Percentiles rank a stretch among this genome's conserved stretches.
Conservation (phyloP, 352 stramenopile genomes). For the Salisapilia sapeloensis region DNA sequence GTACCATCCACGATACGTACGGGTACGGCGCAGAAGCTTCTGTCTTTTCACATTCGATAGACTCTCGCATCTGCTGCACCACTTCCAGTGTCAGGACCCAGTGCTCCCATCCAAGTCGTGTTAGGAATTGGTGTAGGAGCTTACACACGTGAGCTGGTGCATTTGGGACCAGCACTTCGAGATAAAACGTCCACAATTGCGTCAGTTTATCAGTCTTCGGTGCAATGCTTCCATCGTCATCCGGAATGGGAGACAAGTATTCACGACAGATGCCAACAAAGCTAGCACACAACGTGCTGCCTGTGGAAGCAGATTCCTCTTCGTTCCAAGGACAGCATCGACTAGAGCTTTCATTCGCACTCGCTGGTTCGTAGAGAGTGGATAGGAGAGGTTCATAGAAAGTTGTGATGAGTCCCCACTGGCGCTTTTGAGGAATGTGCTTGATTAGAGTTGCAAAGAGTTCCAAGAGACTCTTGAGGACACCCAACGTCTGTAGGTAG, state of each 20-base stretch:
- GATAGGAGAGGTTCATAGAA: conserved; percentile 70
- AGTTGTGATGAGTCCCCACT: conserved; percentile 46
- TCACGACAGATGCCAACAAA: conserved; percentile 64
- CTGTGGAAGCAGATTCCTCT: conserved; percentile 49
- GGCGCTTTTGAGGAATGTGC: conserved; percentile 26
- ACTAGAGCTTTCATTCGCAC: conserved; percentile 44
- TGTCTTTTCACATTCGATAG: conserved; percentile 39
- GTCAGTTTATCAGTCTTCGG: conserved; percentile 25
- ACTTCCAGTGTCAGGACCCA: conserved; percentile 71
- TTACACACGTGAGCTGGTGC: conserved; percentile 66
- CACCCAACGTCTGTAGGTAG: conserved; percentile 50
- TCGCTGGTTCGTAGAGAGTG: conserved; percentile 63
- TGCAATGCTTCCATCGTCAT: not conserved
- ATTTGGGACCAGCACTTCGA: conserved; percentile 51
- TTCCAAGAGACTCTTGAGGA: conserved; percentile 64
- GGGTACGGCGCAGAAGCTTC: conserved; percentile 37
- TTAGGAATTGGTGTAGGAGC: conserved; percentile 67
- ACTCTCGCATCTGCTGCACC: conserved; percentile 69
- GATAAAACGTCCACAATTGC: conserved; percentile 68
- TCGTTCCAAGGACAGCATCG: conserved; percentile 54
- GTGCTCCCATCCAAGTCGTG: conserved; percentile 61
- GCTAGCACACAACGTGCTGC: conserved; percentile 57
- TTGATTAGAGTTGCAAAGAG: conserved; percentile 58
- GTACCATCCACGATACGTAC: conserved; percentile 73
- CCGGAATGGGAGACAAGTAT: conserved; percentile 26